phyloP scores from a whole-genome alignment of 148 eudicot species.

The Gaultheria prostrata region DNA sequence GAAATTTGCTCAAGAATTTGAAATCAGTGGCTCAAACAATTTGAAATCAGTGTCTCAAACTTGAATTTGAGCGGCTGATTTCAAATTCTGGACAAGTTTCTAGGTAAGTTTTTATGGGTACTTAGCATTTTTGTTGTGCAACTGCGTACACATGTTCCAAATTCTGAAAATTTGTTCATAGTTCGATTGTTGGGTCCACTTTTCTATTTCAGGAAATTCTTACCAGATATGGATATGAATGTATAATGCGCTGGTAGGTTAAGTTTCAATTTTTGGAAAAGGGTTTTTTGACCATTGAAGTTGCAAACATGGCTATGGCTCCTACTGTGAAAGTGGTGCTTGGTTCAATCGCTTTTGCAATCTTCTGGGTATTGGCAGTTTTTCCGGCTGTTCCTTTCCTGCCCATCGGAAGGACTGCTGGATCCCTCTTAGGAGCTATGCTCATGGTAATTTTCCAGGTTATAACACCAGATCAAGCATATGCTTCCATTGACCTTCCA shows the following conservation, averaged over 20 bases:
- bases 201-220: conserved; percentile 19
- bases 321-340: conserved; percentile 62
- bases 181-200: neutral
- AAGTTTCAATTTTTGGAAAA: neutral
- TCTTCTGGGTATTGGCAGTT: conserved; percentile 90
- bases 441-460: conserved; percentile 81
- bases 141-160: neutral
- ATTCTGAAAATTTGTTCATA: neutral
- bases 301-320: conserved; percentile 54
- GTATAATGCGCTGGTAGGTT: conserved; percentile 2
- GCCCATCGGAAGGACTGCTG: conserved; percentile 85
- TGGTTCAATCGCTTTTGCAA: conserved; percentile 68
- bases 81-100: too few species aligned
- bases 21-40: too few species aligned
- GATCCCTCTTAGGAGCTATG: conserved; percentile 85
- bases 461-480: conserved; percentile 77
- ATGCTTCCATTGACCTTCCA: conserved; percentile 76
- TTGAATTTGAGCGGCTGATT: too few species aligned
- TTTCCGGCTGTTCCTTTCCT: conserved; percentile 80
- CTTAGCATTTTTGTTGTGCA: too few species aligned
- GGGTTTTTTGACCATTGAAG: neutral
- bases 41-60: too few species aligned
- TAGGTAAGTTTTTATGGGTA: too few species aligned
- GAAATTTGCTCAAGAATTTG: too few species aligned
- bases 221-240: neutral